Percentiles rank a stretch among this genome's conserved stretches.
phyloP scores from a whole-genome alignment of 768 basidiomycete genomes.

The Pleurotus citrinopileatus region DNA sequence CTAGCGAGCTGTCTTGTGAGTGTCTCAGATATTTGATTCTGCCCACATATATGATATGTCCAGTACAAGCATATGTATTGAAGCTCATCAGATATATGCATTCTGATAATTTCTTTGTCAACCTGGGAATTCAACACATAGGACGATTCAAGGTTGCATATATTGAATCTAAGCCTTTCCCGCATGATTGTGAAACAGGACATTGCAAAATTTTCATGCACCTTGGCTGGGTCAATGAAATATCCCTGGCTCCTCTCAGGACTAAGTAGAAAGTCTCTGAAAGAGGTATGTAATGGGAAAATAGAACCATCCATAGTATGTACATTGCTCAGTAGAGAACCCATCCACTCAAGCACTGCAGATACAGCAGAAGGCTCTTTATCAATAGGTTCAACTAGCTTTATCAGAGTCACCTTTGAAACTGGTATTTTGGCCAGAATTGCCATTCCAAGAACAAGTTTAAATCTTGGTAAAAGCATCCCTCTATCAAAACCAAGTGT shows the following conservation, averaged over 20 bases:
- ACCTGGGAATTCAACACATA: constrained; percentile 21
- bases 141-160: constrained; percentile 33
- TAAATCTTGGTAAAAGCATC: not conserved
- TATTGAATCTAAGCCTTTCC: constrained; percentile 33
- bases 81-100: constrained; percentile 24
- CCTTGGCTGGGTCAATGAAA: constrained; percentile 10
- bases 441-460: constrained; percentile 1
- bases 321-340: constrained; percentile 20
- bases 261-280: constrained; percentile 29
- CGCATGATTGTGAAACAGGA: constrained; percentile 28
- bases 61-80: constrained; percentile 35
- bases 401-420: not conserved
- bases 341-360: constrained; percentile 17
- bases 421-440: constrained; percentile 10
- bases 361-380: not conserved
- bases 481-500: not conserved
- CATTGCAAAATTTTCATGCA: constrained; percentile 19
- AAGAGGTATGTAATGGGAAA: constrained; percentile 30
- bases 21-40: constrained; percentile 2
- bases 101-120: constrained; percentile 13
- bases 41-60: constrained; percentile 23
- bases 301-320: constrained; percentile 14
- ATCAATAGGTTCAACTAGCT: not conserved
- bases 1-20: constrained; percentile 14
- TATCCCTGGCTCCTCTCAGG: constrained; percentile 20